Conservation (phyloP, 176 grass and related monocot species). For the Hsuehochloa calcarea region DNA sequence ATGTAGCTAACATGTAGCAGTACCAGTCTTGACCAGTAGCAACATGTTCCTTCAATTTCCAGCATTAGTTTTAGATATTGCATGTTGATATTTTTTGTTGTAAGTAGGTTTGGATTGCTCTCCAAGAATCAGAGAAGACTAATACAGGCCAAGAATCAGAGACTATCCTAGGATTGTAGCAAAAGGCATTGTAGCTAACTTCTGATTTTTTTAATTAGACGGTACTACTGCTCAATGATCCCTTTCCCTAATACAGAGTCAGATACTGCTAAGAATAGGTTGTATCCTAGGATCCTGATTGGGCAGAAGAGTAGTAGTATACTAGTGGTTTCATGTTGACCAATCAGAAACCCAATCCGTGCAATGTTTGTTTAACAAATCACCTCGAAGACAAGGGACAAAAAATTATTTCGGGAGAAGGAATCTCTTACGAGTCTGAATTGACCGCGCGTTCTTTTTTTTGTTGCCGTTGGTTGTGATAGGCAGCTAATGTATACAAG, state of each 20-base stretch:
- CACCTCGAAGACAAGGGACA: neutral
- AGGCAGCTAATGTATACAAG: neutral
- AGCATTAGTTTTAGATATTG: neutral
- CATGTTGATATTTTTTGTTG: slow-evolving; percentile 6
- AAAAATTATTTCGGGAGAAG: neutral
- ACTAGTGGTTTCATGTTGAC: slow-evolving; percentile 16
- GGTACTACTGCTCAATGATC: too few relatives aligned
- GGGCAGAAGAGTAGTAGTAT: neutral
- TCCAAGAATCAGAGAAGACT: neutral
- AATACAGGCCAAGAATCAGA: neutral
- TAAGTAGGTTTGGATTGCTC: neutral
- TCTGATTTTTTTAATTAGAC: too few relatives aligned
- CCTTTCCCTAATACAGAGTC: neutral
- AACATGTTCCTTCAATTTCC: neutral
- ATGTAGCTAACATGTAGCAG: neutral
- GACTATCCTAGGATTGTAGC: too few relatives aligned
- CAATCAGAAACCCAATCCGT: neutral
- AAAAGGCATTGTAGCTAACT: too few relatives aligned
- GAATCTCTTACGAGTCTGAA: neutral
- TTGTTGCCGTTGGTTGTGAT: neutral
- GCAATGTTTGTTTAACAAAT: neutral
- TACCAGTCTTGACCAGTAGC: neutral
- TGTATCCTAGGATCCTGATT: neutral
- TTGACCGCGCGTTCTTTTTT: slow-evolving; percentile 8
- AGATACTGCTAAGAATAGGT: neutral